A percentile compares a stretch with the other conserved stretches of the same genome.
These are phyloP conservation scores for Pseudogymnoascus sp. DNA, from an alignment of 2,329 filamentous ascomycete genomes.

Conservation along the genomic window DNA sequence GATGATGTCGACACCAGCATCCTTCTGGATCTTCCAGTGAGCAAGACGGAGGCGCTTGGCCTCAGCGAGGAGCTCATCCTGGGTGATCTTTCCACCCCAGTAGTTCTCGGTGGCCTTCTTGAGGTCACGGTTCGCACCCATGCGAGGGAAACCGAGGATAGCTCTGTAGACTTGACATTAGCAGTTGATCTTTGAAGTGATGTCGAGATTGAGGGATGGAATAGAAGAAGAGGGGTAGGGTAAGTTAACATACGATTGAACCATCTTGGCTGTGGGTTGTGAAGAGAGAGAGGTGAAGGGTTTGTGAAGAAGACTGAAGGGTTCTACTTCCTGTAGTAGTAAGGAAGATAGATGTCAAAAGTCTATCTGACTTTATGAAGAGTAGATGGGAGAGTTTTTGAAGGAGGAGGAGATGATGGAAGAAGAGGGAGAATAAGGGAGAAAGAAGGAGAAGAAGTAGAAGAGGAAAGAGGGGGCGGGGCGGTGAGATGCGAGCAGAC, in stretches of 20 bases:
- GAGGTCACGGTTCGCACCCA: slow-evolving; percentile 96
- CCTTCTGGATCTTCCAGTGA: slow-evolving; percentile 99
- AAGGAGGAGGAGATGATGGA: slow-evolving; percentile 11
- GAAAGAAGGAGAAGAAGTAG: slow-evolving; percentile 11
- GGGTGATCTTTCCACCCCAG: slow-evolving; percentile 92
- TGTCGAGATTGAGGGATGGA: slow-evolving; percentile 1
- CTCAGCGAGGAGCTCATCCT: slow-evolving; percentile 83
- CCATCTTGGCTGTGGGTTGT: slow-evolving; percentile 39
- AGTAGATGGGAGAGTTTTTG: not conserved
- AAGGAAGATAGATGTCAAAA: slow-evolving; percentile 6
- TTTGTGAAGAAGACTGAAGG: not conserved
- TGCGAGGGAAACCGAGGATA: slow-evolving; percentile 96
- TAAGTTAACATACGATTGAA: slow-evolving; percentile 47
- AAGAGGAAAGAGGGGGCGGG: slow-evolving; percentile 14
- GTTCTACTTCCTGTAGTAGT: slow-evolving; percentile 1
- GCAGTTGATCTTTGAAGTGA: slow-evolving; percentile 13
- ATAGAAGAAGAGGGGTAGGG: not conserved
- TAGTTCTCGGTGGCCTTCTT: slow-evolving; percentile 99
- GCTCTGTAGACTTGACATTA: slow-evolving; percentile 32
- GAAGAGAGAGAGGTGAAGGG: slow-evolving; percentile 6
- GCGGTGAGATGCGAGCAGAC: slow-evolving; percentile 3
- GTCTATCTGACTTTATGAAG: not conserved
- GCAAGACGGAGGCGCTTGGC: slow-evolving; percentile 93
- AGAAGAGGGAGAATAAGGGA: slow-evolving; percentile 14
- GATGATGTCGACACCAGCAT: slow-evolving; percentile 94